phyloP scores from a whole-genome alignment of 2,329 filamentous ascomycete species.

The Orbilia brochopaga region DNA sequence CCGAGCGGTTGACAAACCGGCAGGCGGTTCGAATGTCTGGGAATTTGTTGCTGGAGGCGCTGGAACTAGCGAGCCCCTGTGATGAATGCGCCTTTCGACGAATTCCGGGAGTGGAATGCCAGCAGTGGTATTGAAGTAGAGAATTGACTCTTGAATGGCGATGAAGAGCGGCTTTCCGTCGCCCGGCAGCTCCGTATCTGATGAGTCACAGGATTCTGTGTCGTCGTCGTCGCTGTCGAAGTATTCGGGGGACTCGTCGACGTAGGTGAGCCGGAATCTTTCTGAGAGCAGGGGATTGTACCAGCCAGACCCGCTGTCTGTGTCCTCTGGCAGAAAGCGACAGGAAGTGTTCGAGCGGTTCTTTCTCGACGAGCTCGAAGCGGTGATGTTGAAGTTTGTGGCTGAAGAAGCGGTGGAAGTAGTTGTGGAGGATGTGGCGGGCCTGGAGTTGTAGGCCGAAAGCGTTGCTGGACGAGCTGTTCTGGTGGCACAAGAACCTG shows the following conservation, averaged over 20 bases:
- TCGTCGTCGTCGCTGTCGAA: no score
- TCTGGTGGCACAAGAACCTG: constrained; percentile 11
- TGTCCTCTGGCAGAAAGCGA: constrained; percentile 38
- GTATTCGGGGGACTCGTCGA: constrained; percentile 33
- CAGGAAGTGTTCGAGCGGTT: constrained; percentile 6
- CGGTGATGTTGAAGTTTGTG: constrained; percentile 5
- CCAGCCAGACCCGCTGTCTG: constrained; percentile 42
- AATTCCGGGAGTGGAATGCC: constrained; percentile 48
- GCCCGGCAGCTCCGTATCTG: constrained; percentile 40
- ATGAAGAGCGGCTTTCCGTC: constrained; percentile 29
- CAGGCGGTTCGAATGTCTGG: constrained; percentile 19
- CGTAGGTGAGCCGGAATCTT: constrained; percentile 42
- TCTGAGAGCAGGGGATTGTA: constrained; percentile 40
- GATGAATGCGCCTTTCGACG: constrained; percentile 31
- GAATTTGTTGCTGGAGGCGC: constrained; percentile 32
- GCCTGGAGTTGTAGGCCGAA: constrained; percentile 23
- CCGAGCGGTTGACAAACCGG: constrained; percentile 6
- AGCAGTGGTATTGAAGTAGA: constrained; percentile 45
- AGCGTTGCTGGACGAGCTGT: constrained; percentile 20
- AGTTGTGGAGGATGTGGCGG: background rate
- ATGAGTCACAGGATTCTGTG: constrained; percentile 36
- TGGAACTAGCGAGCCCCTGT: constrained; percentile 21
- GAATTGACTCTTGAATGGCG: constrained; percentile 49
- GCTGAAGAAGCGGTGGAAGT: no score
- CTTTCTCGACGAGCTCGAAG: background rate